phyloP scores from a whole-genome alignment of 768 basidiomycete species.

The Mycena vitilis region DNA sequence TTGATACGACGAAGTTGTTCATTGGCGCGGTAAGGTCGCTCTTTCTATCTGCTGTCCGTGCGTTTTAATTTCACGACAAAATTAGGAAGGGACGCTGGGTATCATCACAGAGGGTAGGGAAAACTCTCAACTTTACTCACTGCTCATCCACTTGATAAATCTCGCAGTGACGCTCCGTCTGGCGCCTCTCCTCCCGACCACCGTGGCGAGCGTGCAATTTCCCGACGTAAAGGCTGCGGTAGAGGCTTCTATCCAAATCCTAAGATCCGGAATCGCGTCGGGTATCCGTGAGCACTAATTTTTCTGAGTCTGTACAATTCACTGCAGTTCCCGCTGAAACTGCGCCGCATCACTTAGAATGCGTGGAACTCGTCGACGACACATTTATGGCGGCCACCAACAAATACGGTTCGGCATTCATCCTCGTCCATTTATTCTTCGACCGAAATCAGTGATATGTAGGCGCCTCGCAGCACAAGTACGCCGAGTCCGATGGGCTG shows the following conservation, averaged over 20 bases:
- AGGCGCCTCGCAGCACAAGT: slow-evolving; percentile 58
- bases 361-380: slow-evolving; percentile 85
- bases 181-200: slow-evolving; percentile 84
- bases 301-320: too few species aligned
- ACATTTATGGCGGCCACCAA: slow-evolving; percentile 75
- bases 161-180: slow-evolving; percentile 86
- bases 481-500: slow-evolving; percentile 74
- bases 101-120: slow-evolving; percentile 84
- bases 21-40: slow-evolving; percentile 67
- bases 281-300: slow-evolving; percentile 15
- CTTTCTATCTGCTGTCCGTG: neutral
- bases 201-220: slow-evolving; percentile 86
- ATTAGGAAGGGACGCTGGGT: slow-evolving; percentile 73
- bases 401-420: slow-evolving; percentile 53
- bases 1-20: slow-evolving; percentile 87
- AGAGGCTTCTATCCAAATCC: slow-evolving; percentile 77
- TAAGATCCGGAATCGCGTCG: slow-evolving; percentile 16
- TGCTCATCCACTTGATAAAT: too few species aligned
- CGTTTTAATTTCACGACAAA: slow-evolving; percentile 45
- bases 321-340: too few species aligned
- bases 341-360: slow-evolving; percentile 60
- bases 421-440: too few species aligned
- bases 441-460: neutral
- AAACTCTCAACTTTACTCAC: neutral
- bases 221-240: slow-evolving; percentile 81